A percentile compares a stretch with the other conserved stretches of the same genome.
Evolutionary conservation across 495 filamentous ascomycete species (phyloP).

Genomic region (Penicillium mononematosum): DNA sequence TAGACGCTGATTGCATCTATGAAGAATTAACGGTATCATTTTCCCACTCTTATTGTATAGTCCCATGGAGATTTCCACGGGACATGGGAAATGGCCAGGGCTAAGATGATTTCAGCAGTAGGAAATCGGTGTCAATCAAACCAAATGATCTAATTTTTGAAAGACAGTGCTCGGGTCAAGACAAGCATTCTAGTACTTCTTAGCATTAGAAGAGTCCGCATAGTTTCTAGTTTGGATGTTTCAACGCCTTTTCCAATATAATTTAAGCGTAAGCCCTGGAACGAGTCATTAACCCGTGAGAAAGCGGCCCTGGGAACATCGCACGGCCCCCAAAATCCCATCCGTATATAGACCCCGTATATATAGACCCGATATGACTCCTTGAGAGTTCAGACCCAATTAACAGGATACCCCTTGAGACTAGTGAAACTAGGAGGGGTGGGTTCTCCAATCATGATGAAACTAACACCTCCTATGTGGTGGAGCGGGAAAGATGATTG

Average conservation of each 20-base stretch:
- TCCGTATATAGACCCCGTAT: too few relatives aligned
- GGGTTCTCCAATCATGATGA: slow-evolving; percentile 8
- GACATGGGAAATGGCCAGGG: not conserved
- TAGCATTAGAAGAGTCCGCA: not conserved
- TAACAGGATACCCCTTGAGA: not conserved
- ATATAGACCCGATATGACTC: not conserved
- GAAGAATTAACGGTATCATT: slow-evolving; percentile 9
- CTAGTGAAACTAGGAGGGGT: slow-evolving; percentile 5
- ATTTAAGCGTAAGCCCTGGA: not conserved
- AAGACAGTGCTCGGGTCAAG: not conserved
- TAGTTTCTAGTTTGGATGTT: not conserved
- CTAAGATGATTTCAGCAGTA: not conserved
- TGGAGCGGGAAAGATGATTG: slow-evolving; percentile 8
- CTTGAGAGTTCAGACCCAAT: slow-evolving; percentile 3
- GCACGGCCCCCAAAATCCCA: not conserved
- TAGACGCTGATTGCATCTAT: slow-evolving; percentile 8
- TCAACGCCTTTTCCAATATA: not conserved
- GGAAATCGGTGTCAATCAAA: not conserved
- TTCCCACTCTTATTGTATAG: not conserved
- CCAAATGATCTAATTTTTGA: too few relatives aligned
- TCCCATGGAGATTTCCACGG: not conserved
- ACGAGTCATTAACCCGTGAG: not conserved
- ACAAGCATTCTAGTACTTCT: not conserved
- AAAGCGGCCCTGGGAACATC: not conserved
- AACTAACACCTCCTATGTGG: not conserved